Evolutionary conservation across 2,329 filamentous ascomycete genomes (phyloP), one percentile per base, ranked within the genome.

Genomic region (Laburnicola sp.): DNA sequence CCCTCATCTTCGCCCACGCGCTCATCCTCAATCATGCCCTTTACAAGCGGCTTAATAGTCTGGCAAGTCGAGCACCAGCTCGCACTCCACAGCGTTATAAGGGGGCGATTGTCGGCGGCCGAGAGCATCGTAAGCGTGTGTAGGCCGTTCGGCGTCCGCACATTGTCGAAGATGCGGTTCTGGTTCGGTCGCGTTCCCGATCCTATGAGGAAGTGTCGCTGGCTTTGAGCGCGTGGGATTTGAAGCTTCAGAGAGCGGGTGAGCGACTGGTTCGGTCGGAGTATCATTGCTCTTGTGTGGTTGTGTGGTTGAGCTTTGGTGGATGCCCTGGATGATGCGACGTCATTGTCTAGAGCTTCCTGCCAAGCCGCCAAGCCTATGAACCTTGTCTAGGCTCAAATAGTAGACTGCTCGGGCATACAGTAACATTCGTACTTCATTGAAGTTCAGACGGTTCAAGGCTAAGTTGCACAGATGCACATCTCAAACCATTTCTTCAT

Each of bases 51-150:
- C 7, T 72, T 70, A 4, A 80, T 66, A 7, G 65, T 60, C 23
- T 73, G 71, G 62, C 77, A 80, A 4, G 73, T 74, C 1, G 69
- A 62, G 53, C 75, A 78, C 75, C 76, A 81, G 3, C 73, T 74
- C 2, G 79, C 76, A 35, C 72, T 78, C 78, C 78, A 81, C 8
- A 80, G 64, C 0, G 79, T 81, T 38, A 81, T 72, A 0, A 81
- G 63, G 0, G 78, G 71, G 6, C 69, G 66, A 36, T 76, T 73
- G 9, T 66, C 72, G 56, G 72, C 75, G 7, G 78, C 73, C 11
- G 75, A 78, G 53, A 78, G 73, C 41, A 80, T 70, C 5, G 75
- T 74, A 6, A 81, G 73, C 4, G 73, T 78, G 47, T 77, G 70
- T 8, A 80, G 69, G 51, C 80, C 78, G 31, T 75, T 68, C 43